These are phyloP conservation scores for Tricholoma furcatifolium DNA, from an alignment of 768 basidiomycete genomes.

Conservation along the genomic window DNA sequence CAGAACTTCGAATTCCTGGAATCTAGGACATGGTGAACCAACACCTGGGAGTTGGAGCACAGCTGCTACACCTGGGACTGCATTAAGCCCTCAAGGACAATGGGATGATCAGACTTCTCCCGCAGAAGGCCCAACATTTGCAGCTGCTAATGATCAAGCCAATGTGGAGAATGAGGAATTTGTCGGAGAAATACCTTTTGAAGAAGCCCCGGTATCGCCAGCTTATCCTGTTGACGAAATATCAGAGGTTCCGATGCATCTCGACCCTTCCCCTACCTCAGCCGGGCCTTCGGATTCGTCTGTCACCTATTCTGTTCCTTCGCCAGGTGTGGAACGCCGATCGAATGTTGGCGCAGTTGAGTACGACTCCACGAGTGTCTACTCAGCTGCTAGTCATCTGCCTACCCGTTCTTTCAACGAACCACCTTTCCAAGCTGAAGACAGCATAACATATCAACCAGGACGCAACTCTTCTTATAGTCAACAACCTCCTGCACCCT, in stretches of 20 bases:
- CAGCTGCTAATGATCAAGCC: slow-evolving; percentile 21
- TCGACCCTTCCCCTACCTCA: no score
- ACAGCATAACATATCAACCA: no score
- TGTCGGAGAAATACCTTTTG: slow-evolving; percentile 18
- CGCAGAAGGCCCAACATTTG: slow-evolving; percentile 12
- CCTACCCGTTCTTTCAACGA: no score
- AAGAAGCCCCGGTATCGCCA: slow-evolving; percentile 30
- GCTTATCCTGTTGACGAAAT: no score
- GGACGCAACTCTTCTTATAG: slow-evolving; percentile 33
- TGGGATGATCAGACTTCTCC: slow-evolving; percentile 15
- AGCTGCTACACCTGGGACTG: slow-evolving; percentile 68
- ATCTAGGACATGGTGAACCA: slow-evolving; percentile 25
- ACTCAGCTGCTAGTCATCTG: no score
- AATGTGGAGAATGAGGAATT: slow-evolving; percentile 6
- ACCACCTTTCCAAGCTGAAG: no score
- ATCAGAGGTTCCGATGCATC: no score
- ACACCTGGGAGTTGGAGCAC: slow-evolving; percentile 74
- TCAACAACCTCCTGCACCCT: slow-evolving; percentile 8
- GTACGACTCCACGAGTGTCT: no score
- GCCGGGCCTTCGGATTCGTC: no score
- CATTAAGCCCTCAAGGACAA: slow-evolving; percentile 14
- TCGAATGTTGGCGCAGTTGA: no score
- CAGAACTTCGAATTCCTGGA: slow-evolving; percentile 16
- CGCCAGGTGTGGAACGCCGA: no score
- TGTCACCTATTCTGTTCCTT: no score